A percentile compares a stretch with the other conserved stretches of the same genome.
Evolutionary conservation across 1,139 yeast genomes (phyloP).

Genomic region (Yamadazyma membranifaciens): DNA sequence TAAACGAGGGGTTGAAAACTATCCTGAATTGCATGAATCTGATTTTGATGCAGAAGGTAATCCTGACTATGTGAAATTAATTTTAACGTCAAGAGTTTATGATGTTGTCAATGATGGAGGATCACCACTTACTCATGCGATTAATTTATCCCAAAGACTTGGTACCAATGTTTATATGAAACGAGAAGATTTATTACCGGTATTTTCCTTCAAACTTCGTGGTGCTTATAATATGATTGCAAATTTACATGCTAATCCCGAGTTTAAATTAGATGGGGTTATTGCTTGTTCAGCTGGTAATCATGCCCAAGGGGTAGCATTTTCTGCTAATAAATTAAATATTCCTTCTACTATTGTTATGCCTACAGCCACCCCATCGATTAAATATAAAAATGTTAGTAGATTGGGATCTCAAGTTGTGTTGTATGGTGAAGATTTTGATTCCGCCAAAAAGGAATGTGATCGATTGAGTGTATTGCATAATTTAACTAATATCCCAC

Average conservation of each 20-base stretch:
- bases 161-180: constrained; percentile 75
- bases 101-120: constrained; percentile 82
- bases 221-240: constrained; percentile 99
- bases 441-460: constrained; percentile 89
- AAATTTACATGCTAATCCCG: constrained; percentile 58
- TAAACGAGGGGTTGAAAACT: constrained; percentile 18
- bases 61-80: constrained; percentile 92
- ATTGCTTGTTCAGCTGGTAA: constrained; percentile 98
- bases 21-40: constrained; percentile 48
- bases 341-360: constrained; percentile 95
- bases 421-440: constrained; percentile 89
- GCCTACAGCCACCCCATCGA: constrained; percentile 97
- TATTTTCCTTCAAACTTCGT: constrained; percentile 90
- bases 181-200: constrained; percentile 92
- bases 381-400: constrained; percentile 86
- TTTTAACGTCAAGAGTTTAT: constrained; percentile 87
- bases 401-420: constrained; percentile 94
- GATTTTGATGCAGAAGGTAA: constrained; percentile 60
- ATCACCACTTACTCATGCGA: constrained; percentile 79
- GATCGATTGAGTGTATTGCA: constrained; percentile 63
- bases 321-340: constrained; percentile 75
- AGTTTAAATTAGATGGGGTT: constrained; percentile 77
- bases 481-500: constrained; percentile 87
- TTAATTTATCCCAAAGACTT: constrained; percentile 67
- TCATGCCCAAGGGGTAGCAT: constrained; percentile 99